Base-by-base conservation (phyloP, 352 stramenopile species). In the Phytopythium sindhum region DNA sequence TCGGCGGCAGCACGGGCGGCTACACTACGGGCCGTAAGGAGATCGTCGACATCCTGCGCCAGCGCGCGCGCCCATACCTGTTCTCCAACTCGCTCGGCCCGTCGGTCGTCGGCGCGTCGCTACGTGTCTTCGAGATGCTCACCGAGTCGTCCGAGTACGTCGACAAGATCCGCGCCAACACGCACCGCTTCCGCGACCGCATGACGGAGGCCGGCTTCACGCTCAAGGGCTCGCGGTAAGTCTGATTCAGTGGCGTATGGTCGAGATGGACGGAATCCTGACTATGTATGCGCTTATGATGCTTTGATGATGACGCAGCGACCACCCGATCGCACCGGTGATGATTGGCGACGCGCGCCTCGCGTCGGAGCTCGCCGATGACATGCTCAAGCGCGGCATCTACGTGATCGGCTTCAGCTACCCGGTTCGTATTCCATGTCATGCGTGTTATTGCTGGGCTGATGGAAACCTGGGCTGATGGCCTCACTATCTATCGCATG, bases 351-450 rank as follows among this genome's bases (percentile, higher is more conserved):
- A 98, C 67, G 92, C 92, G 28, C 81, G 87, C 39, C 86, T 97
- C 53, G 90, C 93, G n/a, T 84, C 83, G 45, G 76, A 96, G 31
- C 69, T 98, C 44, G 89, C 92, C 10, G 93, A 98, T 60, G 82
- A 95, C 54, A 96, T 98, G 89, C 88, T 98, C 41, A 74, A 97
- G 70, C 74, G 89, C 41, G 92, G 93, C 42, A 97, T 98, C 57
- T 98, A 98, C 77, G 93, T 98, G 53, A 97, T 98, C 58, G 93
- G 93, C 48, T 98, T 98, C 67, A 97, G 86, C 67, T 98, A 94
- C 66, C 93, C 93, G 56, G 93, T 98, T 75, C 28, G 70, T 60
- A 5, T 10, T 9, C 21, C 23, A 10, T 21, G 2, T 37, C 28
- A 21, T 6, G 17, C 19, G 41, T 44, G n/a, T 35, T 48, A n/a